Base-by-base conservation (phyloP, 2,329 filamentous ascomycete species). In the Allantophomopsis lycopodina region DNA sequence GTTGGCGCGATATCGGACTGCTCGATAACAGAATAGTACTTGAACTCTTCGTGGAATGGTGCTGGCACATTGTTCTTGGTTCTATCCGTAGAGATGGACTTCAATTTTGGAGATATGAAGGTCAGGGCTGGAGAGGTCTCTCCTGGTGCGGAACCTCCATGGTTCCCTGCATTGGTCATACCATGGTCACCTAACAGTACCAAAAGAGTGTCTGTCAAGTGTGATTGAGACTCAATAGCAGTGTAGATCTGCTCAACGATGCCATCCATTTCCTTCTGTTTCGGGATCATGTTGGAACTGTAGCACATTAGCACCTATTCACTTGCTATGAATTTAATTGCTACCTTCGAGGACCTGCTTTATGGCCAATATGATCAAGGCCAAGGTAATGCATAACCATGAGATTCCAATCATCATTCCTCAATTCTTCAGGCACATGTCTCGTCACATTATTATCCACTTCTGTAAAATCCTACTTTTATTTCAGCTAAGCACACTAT, bases 101-200 rank as follows among this genome's bases (percentile, higher is more conserved):
- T 74, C 34, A 94, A 67, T 53, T 86, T 91, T 0, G 89, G 87
- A 2, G 87, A 91, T 46, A 94, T 74, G 57, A 98, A 96, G 15
- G 95, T 73, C 8, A 98, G 64, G 13, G 91, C 91, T 0, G 91
- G 82, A 1, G 89, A 95, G 2, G 91, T 96, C 63, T 98, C 91
- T 34, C 91, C 89, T 2, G 86, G 75, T 0, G 88, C 88, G 8
- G 89, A 95, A 32, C 89, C 91, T 21, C 91, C 91, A 56, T 98
- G 91, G 49, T 96, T 96, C 2, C 91, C 91, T 15, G 85, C 91
- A 50, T 96, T 89, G 50, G 96, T 98, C 91, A 98, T 98, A n/a
- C 91, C 91, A 55, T 98, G 91, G 52, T 98, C 93, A 41, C 91
- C 91, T 41, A 81, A 86, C 6, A 98, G 62, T 3, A 98, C 78